These are phyloP conservation scores for Macrolepiota dolichaula DNA, from an alignment of 768 basidiomycete genomes.

Conservation along the genomic window DNA sequence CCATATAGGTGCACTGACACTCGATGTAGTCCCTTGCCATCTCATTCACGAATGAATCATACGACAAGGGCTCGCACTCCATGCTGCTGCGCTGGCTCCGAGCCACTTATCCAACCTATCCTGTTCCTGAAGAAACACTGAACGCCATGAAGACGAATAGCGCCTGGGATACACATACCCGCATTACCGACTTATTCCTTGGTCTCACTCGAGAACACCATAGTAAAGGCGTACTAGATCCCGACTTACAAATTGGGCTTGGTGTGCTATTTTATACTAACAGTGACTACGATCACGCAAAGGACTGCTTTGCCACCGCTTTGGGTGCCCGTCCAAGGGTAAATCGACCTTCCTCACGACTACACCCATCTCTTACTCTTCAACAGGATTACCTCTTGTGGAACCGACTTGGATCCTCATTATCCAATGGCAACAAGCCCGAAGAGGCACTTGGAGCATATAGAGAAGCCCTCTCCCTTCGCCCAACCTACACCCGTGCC, in stretches of 20 bases:
- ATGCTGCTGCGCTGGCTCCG: slow-evolving; percentile 85
- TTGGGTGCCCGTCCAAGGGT: slow-evolving; percentile 71
- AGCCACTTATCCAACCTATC: slow-evolving; percentile 57
- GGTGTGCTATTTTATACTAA: slow-evolving; percentile 93
- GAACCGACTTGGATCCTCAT: slow-evolving; percentile 92
- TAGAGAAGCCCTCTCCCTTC: slow-evolving; percentile 81
- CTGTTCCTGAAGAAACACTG: slow-evolving; percentile 52
- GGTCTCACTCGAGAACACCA: slow-evolving; percentile 82
- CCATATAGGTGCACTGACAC: slow-evolving; percentile 13
- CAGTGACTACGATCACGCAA: slow-evolving; percentile 81
- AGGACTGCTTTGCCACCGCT: slow-evolving; percentile 93
- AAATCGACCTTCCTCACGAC: neutral
- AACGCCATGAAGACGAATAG: slow-evolving; percentile 52
- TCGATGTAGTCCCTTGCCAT: slow-evolving; percentile 80
- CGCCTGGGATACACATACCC: slow-evolving; percentile 80
- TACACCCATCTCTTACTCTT: neutral
- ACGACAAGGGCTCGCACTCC: slow-evolving; percentile 81
- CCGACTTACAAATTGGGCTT: slow-evolving; percentile 90
- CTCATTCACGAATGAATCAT: slow-evolving; percentile 92
- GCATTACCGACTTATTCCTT: slow-evolving; percentile 82
- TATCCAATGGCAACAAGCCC: slow-evolving; percentile 92
- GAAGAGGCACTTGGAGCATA: slow-evolving; percentile 93
- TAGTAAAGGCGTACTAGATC: slow-evolving; percentile 63
- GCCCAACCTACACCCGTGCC: slow-evolving; percentile 95
- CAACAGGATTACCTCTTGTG: slow-evolving; percentile 85